phyloP scores from a whole-genome alignment of 1,139 yeast genomes.

The Magnusiomyces starmeri region DNA sequence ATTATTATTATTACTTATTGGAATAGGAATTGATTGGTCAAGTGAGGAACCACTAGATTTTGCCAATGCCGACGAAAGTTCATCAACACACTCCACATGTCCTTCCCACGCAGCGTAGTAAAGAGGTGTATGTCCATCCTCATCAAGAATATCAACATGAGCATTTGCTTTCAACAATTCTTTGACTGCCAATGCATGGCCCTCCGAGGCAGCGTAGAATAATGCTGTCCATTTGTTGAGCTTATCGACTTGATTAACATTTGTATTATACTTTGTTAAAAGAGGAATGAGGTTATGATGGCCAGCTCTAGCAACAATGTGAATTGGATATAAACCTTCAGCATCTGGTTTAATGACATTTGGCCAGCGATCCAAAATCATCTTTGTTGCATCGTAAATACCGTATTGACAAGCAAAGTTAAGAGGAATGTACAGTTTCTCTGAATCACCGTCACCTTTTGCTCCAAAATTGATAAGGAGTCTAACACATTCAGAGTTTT shows the following conservation, averaged over 20 bases:
- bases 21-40: slow-evolving; percentile 20
- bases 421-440: slow-evolving; percentile 61
- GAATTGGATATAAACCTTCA: slow-evolving; percentile 78
- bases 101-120: slow-evolving; percentile 95
- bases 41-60: slow-evolving; percentile 6
- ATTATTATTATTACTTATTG: slow-evolving; percentile 7
- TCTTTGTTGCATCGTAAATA: slow-evolving; percentile 60
- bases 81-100: slow-evolving; percentile 69
- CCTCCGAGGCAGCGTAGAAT: slow-evolving; percentile 84
- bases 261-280: slow-evolving; percentile 65
- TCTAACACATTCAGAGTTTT: slow-evolving; percentile 50
- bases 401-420: slow-evolving; percentile 89
- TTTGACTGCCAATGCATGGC: slow-evolving; percentile 63
- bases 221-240: slow-evolving; percentile 92
- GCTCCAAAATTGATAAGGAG: slow-evolving; percentile 42
- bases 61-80: slow-evolving; percentile 38
- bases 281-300: slow-evolving; percentile 60
- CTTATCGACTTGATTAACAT: slow-evolving; percentile 72
- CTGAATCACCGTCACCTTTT: slow-evolving; percentile 35
- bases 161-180: slow-evolving; percentile 72
- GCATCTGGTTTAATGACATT: slow-evolving; percentile 32
- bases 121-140: slow-evolving; percentile 72
- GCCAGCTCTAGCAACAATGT: slow-evolving; percentile 82
- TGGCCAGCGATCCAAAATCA: slow-evolving; percentile 41
- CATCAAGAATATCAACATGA: slow-evolving; percentile 64